A percentile compares a stretch with the other conserved stretches of the same genome.
These are phyloP conservation scores for Phytophthora lateralis DNA, from an alignment of 352 stramenopile genomes.

Conservation along the genomic window DNA sequence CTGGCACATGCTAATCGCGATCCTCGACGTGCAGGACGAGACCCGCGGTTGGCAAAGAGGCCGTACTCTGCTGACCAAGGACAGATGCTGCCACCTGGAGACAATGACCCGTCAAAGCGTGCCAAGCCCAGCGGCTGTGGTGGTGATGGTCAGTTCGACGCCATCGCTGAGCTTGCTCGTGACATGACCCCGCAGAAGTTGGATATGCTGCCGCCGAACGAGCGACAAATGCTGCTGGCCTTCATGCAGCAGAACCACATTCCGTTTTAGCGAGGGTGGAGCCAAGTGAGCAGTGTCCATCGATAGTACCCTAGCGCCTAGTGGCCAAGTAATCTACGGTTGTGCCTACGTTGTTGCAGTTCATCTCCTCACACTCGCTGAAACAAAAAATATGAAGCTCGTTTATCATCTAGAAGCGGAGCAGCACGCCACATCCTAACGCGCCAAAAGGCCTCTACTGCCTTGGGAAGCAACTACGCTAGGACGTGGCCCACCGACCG, in stretches of 20 bases:
- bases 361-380: background rate
- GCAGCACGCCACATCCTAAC: conserved; percentile 16
- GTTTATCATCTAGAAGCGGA: conserved; percentile 35
- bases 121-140: conserved; percentile 22
- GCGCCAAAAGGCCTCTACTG: conserved; percentile 19
- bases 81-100: conserved; percentile 21
- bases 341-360: background rate
- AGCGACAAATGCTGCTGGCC: conserved; percentile 73
- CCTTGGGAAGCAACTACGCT: conserved; percentile 9
- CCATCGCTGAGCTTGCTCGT: conserved; percentile 70
- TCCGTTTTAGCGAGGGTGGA: conserved; percentile 33
- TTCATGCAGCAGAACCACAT: conserved; percentile 90
- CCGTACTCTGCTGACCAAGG: conserved; percentile 31
- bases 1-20: conserved; percentile 48
- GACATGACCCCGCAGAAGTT: conserved; percentile 87
- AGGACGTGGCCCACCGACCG: conserved; percentile 4
- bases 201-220: conserved; percentile 76
- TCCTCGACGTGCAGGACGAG: conserved; percentile 53
- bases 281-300: conserved; percentile 17
- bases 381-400: conserved; percentile 33
- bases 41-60: conserved; percentile 64
- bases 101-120: conserved; percentile 37
- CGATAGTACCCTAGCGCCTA: conserved; percentile 18
- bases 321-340: conserved; percentile 18
- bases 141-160: conserved; percentile 52